Evolutionary conservation across 2,329 filamentous ascomycete genomes (phyloP), one percentile per base, ranked within the genome.

Genomic region (Fusarium miscanthi): DNA sequence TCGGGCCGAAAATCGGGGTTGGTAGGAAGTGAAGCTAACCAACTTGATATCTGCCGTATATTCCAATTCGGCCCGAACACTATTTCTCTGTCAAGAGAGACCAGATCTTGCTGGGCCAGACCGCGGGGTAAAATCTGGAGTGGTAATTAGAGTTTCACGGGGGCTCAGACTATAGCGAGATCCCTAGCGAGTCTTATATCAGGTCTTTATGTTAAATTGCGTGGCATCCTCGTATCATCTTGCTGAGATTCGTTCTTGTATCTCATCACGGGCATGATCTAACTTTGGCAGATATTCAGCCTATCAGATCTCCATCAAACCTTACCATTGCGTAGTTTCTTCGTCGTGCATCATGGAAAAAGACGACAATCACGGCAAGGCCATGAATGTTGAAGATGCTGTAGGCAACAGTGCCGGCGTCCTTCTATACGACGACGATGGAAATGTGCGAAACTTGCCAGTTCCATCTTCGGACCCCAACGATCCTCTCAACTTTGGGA

Each of bases 211-310:
- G 21, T 17, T 49, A 33, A 33, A 49, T 49, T 10, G 5, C 30
- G 3, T 19, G 4, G 16, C 2, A 33, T 49, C n/a, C 46, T 49
- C 46, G 4, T 49, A 2, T 49, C 5, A 11, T 8, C 6, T 7
- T 30, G 4, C 8, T 2, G 0, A 14, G 5, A 3, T 1, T 8
- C 27, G 8, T 16, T 21, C 8, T 10, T 8, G 4, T 3, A 21
- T 46, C 43, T 30, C 12, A 21, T 5, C 14, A 1, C 6, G 12
- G 13, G 0, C 19, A 30, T 21, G 7, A 14, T 3, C 3, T 1
- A 27, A 3, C 19, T 21, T 46, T 27, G 6, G 6, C 13, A 16
- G 43, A 16, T 4, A 8, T 5, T 10, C 0, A 4, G 3, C 5
- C 17, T 19, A 2, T 14, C 2, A 6, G 0, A 11, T 21, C 8